Percentiles rank a stretch among this genome's conserved stretches.
phyloP scores from a whole-genome alignment of 2,329 filamentous ascomycete species.

The Venturia asperata region DNA sequence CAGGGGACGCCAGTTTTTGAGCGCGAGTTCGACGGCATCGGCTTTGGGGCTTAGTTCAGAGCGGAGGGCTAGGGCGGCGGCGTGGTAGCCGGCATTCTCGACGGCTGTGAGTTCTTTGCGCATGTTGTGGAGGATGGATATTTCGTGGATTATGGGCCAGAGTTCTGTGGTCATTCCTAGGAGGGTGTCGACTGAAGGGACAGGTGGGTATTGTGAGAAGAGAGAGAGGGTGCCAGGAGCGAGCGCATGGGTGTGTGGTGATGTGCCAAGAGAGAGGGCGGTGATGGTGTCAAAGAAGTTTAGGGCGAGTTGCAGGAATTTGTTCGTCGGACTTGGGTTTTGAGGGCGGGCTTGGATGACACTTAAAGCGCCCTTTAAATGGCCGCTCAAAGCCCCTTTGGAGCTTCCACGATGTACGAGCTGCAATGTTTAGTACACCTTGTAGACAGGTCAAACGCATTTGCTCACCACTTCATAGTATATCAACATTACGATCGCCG shows the following conservation, averaged over 20 bases:
- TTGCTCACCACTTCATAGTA: constrained; percentile 15
- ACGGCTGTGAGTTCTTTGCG: constrained; percentile 13
- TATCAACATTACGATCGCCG: constrained; percentile 14
- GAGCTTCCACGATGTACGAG: constrained; percentile 11
- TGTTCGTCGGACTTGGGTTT: constrained; percentile 7
- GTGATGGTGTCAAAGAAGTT: constrained; percentile 11
- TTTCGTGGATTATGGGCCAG: constrained; percentile 15
- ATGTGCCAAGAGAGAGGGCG: constrained; percentile 11
- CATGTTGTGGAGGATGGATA: constrained; percentile 10
- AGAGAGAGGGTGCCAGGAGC: not conserved
- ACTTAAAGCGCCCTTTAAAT: constrained; percentile 1
- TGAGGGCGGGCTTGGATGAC: constrained; percentile 5
- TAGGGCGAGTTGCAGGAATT: constrained; percentile 10
- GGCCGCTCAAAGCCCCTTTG: not conserved
- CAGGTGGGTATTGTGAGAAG: not conserved
- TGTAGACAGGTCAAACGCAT: not conserved
- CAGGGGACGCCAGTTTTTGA: constrained; percentile 4
- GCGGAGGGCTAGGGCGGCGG: not conserved
- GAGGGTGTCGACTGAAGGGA: constrained; percentile 8
- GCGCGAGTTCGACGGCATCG: constrained; percentile 1
- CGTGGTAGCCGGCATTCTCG: not conserved
- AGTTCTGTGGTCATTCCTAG: constrained; percentile 12
- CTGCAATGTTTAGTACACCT: not conserved
- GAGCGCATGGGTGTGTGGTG: not conserved
- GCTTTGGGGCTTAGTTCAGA: not conserved